Evolutionary conservation across 2,329 filamentous ascomycete species (phyloP).

Genomic region (Leptographium radiaticola): DNA sequence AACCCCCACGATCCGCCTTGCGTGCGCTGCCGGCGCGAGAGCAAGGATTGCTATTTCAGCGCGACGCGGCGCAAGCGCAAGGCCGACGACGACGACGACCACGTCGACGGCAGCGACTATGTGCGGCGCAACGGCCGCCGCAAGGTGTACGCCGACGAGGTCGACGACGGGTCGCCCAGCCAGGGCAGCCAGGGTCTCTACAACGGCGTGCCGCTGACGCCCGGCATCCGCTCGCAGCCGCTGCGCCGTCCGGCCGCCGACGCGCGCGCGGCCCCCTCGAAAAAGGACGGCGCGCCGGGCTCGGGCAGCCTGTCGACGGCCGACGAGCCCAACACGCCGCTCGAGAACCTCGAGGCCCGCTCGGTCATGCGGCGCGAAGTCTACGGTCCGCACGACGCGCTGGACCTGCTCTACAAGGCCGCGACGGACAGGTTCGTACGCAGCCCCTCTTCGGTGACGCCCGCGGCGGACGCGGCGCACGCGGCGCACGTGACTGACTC

Average conservation of each 20-base stretch:
- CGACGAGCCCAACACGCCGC: slow-evolving; percentile 43
- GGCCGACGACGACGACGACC: slow-evolving; percentile 50
- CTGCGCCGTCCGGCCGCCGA: slow-evolving; percentile 42
- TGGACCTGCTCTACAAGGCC: slow-evolving; percentile 84
- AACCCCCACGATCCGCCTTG: slow-evolving; percentile 90
- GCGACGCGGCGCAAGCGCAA: slow-evolving; percentile 88
- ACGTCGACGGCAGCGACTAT: slow-evolving; percentile 55
- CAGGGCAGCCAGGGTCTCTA: slow-evolving; percentile 32
- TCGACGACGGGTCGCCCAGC: slow-evolving; percentile 27
- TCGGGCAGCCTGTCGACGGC: slow-evolving; percentile 20
- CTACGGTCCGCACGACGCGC: slow-evolving; percentile 82
- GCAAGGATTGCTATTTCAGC: slow-evolving; percentile 95
- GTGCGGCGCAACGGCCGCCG: slow-evolving; percentile 63
- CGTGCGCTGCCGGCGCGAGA: slow-evolving; percentile 83
- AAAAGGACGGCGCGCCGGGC: slow-evolving; percentile 14
- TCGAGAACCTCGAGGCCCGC: slow-evolving; percentile 53
- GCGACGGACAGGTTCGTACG: slow-evolving; percentile 42
- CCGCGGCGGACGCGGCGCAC: too few relatives aligned
- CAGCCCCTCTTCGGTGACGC: not conserved
- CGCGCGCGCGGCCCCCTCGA: slow-evolving; percentile 12
- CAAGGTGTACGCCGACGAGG: slow-evolving; percentile 38
- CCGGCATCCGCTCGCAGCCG: slow-evolving; percentile 52
- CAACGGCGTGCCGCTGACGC: slow-evolving; percentile 46
- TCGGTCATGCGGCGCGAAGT: slow-evolving; percentile 58
- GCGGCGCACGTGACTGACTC: not conserved